Conservation (phyloP, 2,329 filamentous ascomycete genomes). For the Pestalotiopsis fici region DNA sequence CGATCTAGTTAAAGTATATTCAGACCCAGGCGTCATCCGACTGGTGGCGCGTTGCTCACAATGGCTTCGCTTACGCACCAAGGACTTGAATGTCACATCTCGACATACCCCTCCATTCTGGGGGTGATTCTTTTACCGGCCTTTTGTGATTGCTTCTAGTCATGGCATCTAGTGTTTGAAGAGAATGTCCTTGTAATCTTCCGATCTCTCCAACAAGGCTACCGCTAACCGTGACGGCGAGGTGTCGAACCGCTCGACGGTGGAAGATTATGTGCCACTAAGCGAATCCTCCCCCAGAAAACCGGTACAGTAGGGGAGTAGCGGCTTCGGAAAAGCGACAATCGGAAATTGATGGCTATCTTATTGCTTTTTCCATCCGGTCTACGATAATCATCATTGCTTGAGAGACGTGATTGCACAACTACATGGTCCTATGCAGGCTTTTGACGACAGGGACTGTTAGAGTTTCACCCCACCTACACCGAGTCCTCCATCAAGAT, state of each 20-base stretch:
- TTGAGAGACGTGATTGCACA: too few species aligned
- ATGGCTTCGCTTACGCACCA: background rate
- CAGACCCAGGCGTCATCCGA: background rate
- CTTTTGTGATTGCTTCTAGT: background rate
- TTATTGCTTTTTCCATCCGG: background rate
- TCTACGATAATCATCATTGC: background rate
- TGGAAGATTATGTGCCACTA: background rate
- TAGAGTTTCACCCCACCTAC: too few species aligned
- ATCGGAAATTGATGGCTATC: background rate
- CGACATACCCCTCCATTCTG: background rate
- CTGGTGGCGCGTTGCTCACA: background rate
- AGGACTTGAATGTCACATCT: background rate
- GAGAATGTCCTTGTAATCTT: too few species aligned
- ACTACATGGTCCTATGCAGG: too few species aligned
- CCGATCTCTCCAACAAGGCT: too few species aligned
- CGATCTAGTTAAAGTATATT: background rate
- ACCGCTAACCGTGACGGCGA: too few species aligned
- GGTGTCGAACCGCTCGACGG: background rate
- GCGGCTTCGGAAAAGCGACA: background rate
- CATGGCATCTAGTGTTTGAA: background rate
- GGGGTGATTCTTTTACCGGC: background rate
- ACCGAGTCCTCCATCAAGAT: too few species aligned
- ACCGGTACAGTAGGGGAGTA: background rate
- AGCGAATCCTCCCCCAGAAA: background rate
- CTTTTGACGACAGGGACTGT: too few species aligned